Conservation (phyloP, 306 rosid genomes). For the Parietaria judaica region DNA sequence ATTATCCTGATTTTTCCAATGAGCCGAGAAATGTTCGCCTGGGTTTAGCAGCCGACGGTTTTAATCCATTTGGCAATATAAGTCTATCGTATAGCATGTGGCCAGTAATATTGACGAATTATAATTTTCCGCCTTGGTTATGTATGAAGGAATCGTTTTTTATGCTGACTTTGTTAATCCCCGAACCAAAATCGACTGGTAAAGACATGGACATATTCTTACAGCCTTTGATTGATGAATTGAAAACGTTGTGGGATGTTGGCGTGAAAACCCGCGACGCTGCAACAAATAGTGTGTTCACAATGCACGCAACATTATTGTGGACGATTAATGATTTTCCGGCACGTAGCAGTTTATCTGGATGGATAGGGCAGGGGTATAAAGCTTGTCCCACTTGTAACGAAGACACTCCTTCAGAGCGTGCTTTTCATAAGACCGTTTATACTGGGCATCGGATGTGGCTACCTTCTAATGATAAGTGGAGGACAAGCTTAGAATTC, state of each 20-base stretch:
- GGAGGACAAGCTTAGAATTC: neutral
- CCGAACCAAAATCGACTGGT: neutral
- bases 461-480: neutral
- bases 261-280: neutral
- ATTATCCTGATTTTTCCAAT: neutral
- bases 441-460: neutral
- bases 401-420: neutral
- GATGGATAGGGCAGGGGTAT: neutral
- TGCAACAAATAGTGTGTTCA: neutral
- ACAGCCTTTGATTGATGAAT: neutral
- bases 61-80: neutral
- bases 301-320: neutral
- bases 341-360: neutral
- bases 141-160: constrained; percentile 13
- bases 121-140: constrained; percentile 8
- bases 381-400: neutral
- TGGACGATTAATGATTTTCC: constrained; percentile 19
- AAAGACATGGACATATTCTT: constrained; percentile 7
- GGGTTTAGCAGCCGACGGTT: neutral
- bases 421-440: neutral
- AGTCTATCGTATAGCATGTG: neutral
- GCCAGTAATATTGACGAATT: neutral
- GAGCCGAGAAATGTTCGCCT: neutral
- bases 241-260: constrained; percentile 1
- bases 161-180: constrained; percentile 4